phyloP scores from a whole-genome alignment of 2,329 filamentous ascomycete genomes.

The Davidsoniella neocaledoniae region DNA sequence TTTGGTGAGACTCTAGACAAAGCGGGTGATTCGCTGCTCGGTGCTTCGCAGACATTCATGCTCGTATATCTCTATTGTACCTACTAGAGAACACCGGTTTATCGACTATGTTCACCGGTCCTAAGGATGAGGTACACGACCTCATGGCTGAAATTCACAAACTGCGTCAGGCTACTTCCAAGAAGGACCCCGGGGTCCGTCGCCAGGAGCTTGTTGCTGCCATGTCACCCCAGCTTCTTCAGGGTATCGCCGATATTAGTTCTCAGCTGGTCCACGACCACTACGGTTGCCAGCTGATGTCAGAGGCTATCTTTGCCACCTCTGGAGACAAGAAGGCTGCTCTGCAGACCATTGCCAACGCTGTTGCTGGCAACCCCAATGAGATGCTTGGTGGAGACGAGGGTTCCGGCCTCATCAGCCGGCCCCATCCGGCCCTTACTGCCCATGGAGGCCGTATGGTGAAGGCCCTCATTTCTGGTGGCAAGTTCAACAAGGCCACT shows the following conservation, averaged over 20 bases:
- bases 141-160: conserved; percentile 56
- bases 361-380: conserved; percentile 39
- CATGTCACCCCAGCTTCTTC: conserved; percentile 58
- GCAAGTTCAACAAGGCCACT: conserved; percentile 60
- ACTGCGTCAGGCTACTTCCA: conserved; percentile 70
- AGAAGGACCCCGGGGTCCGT: conserved; percentile 69
- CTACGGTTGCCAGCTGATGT: conserved; percentile 75
- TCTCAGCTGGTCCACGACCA: conserved; percentile 53
- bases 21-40: conserved; percentile 46
- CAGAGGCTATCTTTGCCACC: conserved; percentile 63
- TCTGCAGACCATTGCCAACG: conserved; percentile 50
- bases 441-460: conserved; percentile 63
- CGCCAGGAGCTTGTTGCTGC: conserved; percentile 59
- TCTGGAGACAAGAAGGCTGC: conserved; percentile 62
- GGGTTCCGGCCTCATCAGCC: conserved; percentile 17
- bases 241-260: conserved; percentile 52
- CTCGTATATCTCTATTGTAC: conserved; percentile 56
- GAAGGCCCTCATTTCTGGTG: conserved; percentile 79
- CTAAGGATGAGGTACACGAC: conserved; percentile 42
- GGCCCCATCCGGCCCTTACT: conserved; percentile 42
- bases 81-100: conserved; percentile 54
- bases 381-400: conserved; percentile 20
- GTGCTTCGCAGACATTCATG: conserved; percentile 45
- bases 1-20: conserved; percentile 52
- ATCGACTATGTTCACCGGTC: conserved; percentile 44